A percentile compares a stretch with the other conserved stretches of the same genome.
Conservation (phyloP, 2,329 filamentous ascomycete species). For the Alternaria incomplexa region DNA sequence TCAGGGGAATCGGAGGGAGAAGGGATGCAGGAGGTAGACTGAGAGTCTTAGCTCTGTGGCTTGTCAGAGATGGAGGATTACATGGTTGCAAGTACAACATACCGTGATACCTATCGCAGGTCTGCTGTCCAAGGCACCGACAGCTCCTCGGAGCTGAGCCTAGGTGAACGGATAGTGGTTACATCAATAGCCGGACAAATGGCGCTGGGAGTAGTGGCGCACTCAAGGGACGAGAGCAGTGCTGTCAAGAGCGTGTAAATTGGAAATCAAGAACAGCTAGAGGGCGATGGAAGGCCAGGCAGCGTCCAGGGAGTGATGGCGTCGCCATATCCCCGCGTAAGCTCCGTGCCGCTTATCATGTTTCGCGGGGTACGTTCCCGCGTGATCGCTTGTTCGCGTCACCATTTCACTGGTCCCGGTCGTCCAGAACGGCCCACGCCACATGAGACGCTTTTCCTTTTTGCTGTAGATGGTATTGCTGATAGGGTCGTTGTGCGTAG, state of each 20-base stretch:
- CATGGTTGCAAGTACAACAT: neutral
- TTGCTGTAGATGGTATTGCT: neutral
- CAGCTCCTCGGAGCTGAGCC: constrained; percentile 9
- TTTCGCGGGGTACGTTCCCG: constrained; percentile 32
- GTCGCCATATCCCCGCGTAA: constrained; percentile 30
- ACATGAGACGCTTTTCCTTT: neutral
- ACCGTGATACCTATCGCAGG: constrained; percentile 1
- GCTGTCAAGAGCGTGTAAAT: neutral
- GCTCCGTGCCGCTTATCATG: constrained; percentile 33
- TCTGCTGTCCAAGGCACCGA: constrained; percentile 8
- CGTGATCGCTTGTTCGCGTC: constrained; percentile 28
- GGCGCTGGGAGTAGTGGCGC: neutral
- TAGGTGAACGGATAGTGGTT: constrained; percentile 1
- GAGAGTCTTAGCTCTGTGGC: neutral
- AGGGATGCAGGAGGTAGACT: neutral
- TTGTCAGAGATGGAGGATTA: neutral
- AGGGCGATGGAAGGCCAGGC: neutral
- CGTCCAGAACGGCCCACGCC: neutral
- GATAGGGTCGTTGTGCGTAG: neutral
- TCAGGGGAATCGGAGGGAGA: neutral
- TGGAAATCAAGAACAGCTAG: neutral
- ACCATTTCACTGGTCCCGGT: neutral
- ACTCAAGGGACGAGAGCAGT: neutral
- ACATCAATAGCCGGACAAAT: constrained; percentile 1
- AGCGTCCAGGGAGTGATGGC: constrained; percentile 12